Percentiles rank a stretch among this genome's conserved stretches.
These are phyloP conservation scores for Phytophthora podocarpi DNA, from an alignment of 352 stramenopile species.

Conservation along the genomic window DNA sequence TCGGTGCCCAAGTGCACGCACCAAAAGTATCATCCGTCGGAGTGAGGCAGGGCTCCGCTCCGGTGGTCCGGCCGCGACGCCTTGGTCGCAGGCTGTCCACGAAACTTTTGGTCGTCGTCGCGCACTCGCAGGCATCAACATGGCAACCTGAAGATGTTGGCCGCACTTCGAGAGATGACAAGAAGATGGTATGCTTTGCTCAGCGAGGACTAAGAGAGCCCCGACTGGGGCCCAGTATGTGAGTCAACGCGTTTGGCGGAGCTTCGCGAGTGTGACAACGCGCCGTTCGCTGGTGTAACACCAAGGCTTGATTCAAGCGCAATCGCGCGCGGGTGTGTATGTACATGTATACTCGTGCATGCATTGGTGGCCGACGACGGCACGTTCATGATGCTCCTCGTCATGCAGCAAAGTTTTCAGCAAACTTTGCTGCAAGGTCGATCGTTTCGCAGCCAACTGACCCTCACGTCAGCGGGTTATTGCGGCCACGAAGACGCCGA, in stretches of 20 bases:
- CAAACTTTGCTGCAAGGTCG: constrained; percentile 7
- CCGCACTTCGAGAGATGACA: constrained; percentile 13
- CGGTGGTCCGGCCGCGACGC: constrained; percentile 16
- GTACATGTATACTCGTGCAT: too few relatives aligned
- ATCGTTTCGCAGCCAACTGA: constrained; percentile 7
- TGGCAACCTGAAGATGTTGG: constrained; percentile 4
- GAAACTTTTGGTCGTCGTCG: constrained; percentile 19
- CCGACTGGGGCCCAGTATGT: constrained; percentile 2
- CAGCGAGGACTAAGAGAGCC: constrained; percentile 7
- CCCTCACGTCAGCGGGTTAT: constrained; percentile 13
- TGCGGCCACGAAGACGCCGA: constrained; percentile 11
- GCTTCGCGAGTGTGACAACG: constrained; percentile 19
- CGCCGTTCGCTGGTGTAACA: too few relatives aligned
- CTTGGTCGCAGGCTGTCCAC: constrained; percentile 27
- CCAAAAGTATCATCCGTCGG: neutral
- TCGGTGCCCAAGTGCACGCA: neutral
- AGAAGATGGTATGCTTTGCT: constrained; percentile 39
- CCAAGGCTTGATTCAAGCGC: neutral
- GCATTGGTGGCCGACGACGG: constrained; percentile 11
- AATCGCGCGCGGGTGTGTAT: too few relatives aligned
- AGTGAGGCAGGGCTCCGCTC: constrained; percentile 16
- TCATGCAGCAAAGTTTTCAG: too few relatives aligned
- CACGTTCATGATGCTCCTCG: too few relatives aligned
- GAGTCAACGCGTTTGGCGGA: constrained; percentile 10
- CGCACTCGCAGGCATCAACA: constrained; percentile 17